Evolutionary conservation across 441 rosid species (phyloP).

Genomic region (Arabidopsis lyrata): DNA sequence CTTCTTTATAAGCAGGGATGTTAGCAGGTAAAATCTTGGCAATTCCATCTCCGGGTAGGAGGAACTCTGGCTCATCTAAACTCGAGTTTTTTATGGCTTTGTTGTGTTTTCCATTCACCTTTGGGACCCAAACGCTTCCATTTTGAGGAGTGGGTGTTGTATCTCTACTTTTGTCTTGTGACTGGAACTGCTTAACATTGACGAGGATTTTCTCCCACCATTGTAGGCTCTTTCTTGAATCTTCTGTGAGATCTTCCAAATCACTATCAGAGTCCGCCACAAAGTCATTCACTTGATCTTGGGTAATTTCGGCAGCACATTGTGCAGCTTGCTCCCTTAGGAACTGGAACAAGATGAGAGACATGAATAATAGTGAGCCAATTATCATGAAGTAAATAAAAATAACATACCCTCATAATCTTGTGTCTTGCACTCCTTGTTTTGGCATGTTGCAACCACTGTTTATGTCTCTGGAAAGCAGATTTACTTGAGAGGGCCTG

Average conservation of each 20-base stretch:
- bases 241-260: constrained; percentile 60
- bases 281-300: constrained; percentile 73
- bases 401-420: constrained; percentile 77
- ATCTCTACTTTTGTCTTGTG: constrained; percentile 52
- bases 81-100: constrained; percentile 59
- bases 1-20: constrained; percentile 73
- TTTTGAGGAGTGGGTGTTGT: constrained; percentile 46
- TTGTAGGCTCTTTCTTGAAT: constrained; percentile 57
- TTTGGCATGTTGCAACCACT: constrained; percentile 97
- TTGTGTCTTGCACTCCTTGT: constrained; percentile 98
- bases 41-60: constrained; percentile 65
- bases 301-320: constrained; percentile 84
- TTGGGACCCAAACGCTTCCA: constrained; percentile 65
- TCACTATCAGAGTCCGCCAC: constrained; percentile 79
- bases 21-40: constrained; percentile 72
- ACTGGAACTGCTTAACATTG: constrained; percentile 58
- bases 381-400: background rate
- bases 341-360: constrained; percentile 61
- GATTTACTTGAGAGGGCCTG: constrained; percentile 94
- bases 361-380: constrained; percentile 20
- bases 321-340: constrained; percentile 91
- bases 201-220: constrained; percentile 71
- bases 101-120: constrained; percentile 90
- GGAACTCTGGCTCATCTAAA: constrained; percentile 52
- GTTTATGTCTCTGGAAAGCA: constrained; percentile 94